A percentile compares a stretch with the other conserved stretches of the same genome.
These are phyloP conservation scores for Atkinsonella hypoxylon DNA, from an alignment of 2,329 filamentous ascomycete genomes.

Conservation along the genomic window DNA sequence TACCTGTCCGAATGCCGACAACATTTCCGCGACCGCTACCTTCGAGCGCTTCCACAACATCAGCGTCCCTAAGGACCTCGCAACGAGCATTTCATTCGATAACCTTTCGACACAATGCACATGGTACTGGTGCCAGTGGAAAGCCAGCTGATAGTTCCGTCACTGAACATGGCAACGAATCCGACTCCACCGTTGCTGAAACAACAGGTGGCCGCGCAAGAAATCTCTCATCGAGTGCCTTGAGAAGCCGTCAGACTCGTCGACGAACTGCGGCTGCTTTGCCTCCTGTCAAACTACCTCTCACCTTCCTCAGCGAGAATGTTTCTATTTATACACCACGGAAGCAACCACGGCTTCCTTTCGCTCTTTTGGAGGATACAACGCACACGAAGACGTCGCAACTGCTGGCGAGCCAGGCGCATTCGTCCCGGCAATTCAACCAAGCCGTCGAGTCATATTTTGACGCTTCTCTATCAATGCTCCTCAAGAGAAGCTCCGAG, in stretches of 20 bases:
- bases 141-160: constrained; percentile 17
- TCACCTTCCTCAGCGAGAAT: constrained; percentile 42
- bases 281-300: constrained; percentile 42
- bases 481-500: constrained; percentile 11
- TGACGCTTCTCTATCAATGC: constrained; percentile 14
- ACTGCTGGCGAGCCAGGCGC: constrained; percentile 15
- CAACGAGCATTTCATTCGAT: constrained; percentile 13
- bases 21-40: constrained; percentile 18
- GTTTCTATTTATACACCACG: constrained; percentile 24
- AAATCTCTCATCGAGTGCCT: constrained; percentile 12
- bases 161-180: constrained; percentile 16
- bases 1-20: constrained; percentile 18
- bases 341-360: constrained; percentile 18
- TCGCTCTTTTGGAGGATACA: constrained; percentile 20
- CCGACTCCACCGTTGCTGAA: constrained; percentile 18
- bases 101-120: constrained; percentile 8
- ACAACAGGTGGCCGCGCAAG: constrained; percentile 16
- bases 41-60: constrained; percentile 13
- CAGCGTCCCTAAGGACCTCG: constrained; percentile 12
- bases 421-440: constrained; percentile 13
- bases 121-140: constrained; percentile 12
- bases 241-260: constrained; percentile 21
- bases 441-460: constrained; percentile 21
- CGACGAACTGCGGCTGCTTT: constrained; percentile 26
- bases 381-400: constrained; percentile 19